These are phyloP conservation scores for Fusarium xylarioides DNA, from an alignment of 2,329 filamentous ascomycete species.

Conservation along the genomic window DNA sequence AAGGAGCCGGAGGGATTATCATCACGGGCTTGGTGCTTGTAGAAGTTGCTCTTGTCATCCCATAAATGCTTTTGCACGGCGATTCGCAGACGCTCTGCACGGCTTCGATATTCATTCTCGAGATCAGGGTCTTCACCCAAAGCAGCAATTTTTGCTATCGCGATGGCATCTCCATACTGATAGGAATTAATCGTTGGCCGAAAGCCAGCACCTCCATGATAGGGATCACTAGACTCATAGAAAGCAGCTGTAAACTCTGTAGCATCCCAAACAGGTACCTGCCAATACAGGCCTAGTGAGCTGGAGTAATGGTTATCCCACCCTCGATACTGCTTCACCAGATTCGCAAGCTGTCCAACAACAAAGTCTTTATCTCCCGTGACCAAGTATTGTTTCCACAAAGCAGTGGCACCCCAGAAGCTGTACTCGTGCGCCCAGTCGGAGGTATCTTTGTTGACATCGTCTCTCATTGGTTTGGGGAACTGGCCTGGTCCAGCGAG, in stretches of 20 bases:
- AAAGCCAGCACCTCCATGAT: neutral
- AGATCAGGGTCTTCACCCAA: neutral
- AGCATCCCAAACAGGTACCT: neutral
- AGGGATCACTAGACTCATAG: neutral
- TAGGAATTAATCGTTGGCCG: neutral
- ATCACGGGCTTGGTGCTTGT: neutral
- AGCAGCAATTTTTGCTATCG: neutral
- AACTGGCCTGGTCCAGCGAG: neutral
- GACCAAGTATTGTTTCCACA: neutral
- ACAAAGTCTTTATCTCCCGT: neutral
- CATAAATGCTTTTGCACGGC: neutral
- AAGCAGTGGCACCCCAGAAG: neutral
- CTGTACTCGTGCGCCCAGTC: constrained; percentile 5
- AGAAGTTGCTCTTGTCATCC: neutral
- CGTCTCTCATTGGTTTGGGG: neutral
- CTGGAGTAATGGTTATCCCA: neutral
- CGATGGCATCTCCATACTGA: neutral
- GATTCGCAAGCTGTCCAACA: neutral
- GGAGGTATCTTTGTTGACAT: neutral
- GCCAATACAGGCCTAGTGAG: neutral
- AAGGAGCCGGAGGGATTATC: neutral
- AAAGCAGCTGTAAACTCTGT: neutral
- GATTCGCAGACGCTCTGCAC: neutral
- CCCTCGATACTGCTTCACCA: constrained; percentile 2
- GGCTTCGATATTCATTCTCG: neutral